Percentiles rank a stretch among this genome's conserved stretches.
Conservation (phyloP, 139 green algal species). For the Astrephomene gubernaculifera region DNA sequence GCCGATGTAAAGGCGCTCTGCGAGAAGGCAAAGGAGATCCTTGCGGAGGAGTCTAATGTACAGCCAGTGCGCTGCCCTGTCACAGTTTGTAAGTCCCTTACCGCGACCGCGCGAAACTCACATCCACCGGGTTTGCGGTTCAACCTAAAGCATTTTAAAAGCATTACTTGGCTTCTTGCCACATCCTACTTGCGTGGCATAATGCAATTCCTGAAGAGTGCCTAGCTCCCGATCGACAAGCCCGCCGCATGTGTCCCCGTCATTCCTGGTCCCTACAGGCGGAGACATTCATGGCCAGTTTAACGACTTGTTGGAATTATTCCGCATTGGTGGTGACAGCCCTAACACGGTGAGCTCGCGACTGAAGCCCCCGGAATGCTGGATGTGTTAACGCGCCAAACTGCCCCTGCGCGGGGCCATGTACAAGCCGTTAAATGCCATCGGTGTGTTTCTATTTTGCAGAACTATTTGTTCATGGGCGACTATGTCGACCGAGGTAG, state of each 20-base stretch:
- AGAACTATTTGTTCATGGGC: conserved; percentile 99
- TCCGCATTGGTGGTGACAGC: conserved; percentile 91
- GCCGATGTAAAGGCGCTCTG: conserved; percentile 93
- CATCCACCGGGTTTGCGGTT: too few species aligned
- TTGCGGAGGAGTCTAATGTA: conserved; percentile 95
- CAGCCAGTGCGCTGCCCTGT: conserved; percentile 95
- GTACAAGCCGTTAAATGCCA: too few species aligned
- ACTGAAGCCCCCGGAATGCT: not conserved
- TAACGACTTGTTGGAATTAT: conserved; percentile 96
- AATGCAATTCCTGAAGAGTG: too few species aligned
- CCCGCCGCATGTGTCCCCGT: not conserved
- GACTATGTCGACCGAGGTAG: conserved; percentile 97
- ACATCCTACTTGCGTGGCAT: too few species aligned
- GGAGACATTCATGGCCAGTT: conserved; percentile 99
- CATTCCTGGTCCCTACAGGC: not conserved
- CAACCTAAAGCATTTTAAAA: too few species aligned
- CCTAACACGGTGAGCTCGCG: conserved; percentile 84
- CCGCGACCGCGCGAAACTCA: too few species aligned
- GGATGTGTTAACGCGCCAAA: too few species aligned
- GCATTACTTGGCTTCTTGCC: too few species aligned
- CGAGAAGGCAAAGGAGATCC: conserved; percentile 93
- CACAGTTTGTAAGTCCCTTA: conserved; percentile 91
- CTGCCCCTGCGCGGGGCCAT: too few species aligned
- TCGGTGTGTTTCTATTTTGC: too few species aligned
- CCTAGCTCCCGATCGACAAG: not conserved